Evolutionary conservation across 2,329 filamentous ascomycete species (phyloP), one percentile per base, ranked within the genome.

Genomic region (Botrytis sinoallii): DNA sequence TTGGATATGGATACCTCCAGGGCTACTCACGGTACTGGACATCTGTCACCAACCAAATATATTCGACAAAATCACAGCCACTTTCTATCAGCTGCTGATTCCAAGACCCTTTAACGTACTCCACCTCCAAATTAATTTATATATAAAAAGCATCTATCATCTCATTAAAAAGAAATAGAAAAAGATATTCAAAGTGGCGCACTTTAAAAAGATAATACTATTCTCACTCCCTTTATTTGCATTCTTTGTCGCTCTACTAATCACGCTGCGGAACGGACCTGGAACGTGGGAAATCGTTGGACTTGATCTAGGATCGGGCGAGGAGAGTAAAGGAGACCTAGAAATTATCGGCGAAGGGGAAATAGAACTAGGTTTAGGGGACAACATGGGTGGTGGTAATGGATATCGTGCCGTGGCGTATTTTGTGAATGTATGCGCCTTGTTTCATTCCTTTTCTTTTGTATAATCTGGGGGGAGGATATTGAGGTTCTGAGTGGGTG

Each of bases 391-490:
- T 57, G 60, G 60, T 52, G 60, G 70, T 63, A 75, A 79, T 69
- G 88, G 87, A 76, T 92, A 89, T 83, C 88, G 89, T 75, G 86
- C 90, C 2, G 90, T 94, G 35, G 91, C 88, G 52, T 94, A 93
- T 59, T 73, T 73, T 70, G 72, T 73, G 9, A 73, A 73, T 63
- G 71, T 72, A 60, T n/a, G 70, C 52, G 10, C 20, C 16, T 61
- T 60, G 9, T 83, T 94, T 89, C 79, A 90, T 92, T 75, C 93
- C 46, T 25, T 22, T 25, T 4, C 16, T 2, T 38, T 40, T 29
- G 38, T 42, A n/a, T 44, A 7, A 44, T 20, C 18, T 52, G 46
- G 46, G 48, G 5, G n/a, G n/a, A 2, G 16, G 29, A 25, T 55
- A n/a, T 12, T 55, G 25, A n/a, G 20, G 42, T 35, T 29, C 40